Evolutionary conservation across 2,329 filamentous ascomycete species (phyloP).

Genomic region (Alternaria brassicicola): DNA sequence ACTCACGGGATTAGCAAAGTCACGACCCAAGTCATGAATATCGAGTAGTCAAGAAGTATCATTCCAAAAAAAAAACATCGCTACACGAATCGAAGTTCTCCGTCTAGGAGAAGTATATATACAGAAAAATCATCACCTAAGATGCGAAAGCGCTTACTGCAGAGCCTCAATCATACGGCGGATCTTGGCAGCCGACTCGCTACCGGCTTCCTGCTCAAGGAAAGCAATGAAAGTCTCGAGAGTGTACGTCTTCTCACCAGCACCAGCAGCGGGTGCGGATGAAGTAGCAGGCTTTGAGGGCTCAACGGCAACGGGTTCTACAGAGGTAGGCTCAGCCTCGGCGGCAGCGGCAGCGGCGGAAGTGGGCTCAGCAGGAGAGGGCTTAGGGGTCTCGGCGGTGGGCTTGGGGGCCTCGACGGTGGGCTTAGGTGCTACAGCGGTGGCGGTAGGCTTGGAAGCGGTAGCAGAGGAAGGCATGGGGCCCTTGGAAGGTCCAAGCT

Average conservation of each 20-base stretch:
- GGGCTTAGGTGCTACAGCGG: slow-evolving; percentile 5
- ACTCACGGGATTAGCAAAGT: not conserved
- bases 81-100: slow-evolving; percentile 18
- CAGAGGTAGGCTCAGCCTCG: slow-evolving; percentile 10
- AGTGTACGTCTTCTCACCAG: slow-evolving; percentile 25
- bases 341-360: not conserved
- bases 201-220: slow-evolving; percentile 19
- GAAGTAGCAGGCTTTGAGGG: slow-evolving; percentile 11
- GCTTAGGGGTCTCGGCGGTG: slow-evolving; percentile 9
- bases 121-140: not conserved
- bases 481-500: slow-evolving; percentile 18
- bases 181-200: slow-evolving; percentile 19
- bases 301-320: slow-evolving; percentile 9
- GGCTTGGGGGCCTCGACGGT: slow-evolving; percentile 10
- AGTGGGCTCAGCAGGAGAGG: slow-evolving; percentile 2
- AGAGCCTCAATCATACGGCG: slow-evolving; percentile 25
- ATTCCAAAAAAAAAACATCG: slow-evolving; percentile 12
- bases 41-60: slow-evolving; percentile 3
- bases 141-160: not conserved
- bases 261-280: slow-evolving; percentile 4
- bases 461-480: slow-evolving; percentile 10
- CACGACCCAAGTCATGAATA: not conserved
- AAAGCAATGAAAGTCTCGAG: slow-evolving; percentile 25
- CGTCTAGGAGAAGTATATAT: slow-evolving; percentile 15
- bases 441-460: slow-evolving; percentile 5